Conservation (phyloP, 371 early-diverging fungal genomes). For the Mortierella sp. region DNA sequence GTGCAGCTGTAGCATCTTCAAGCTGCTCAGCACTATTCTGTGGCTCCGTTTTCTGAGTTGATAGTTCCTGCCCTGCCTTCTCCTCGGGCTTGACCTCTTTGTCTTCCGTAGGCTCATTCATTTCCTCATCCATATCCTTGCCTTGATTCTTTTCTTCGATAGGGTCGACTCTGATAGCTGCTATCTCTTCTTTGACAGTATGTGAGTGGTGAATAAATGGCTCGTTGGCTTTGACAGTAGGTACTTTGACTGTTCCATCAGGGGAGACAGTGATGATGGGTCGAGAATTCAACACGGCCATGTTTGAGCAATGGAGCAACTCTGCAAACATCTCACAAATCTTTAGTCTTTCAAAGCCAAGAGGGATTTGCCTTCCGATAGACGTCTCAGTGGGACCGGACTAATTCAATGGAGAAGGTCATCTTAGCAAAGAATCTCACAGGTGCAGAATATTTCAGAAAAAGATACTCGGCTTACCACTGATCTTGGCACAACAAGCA, state of each 20-base stretch:
- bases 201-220: conserved; percentile 11
- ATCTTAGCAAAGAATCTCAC: too few relatives aligned
- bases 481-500: conserved; percentile 71
- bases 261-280: conserved; percentile 50
- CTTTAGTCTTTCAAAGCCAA: conserved; percentile 94
- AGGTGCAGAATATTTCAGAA: neutral
- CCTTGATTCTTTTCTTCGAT: conserved; percentile 66
- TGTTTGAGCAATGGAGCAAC: conserved; percentile 88
- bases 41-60: neutral
- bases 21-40: conserved; percentile 2
- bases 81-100: neutral
- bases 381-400: conserved; percentile 70
- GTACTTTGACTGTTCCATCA: conserved; percentile 53
- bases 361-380: conserved; percentile 76
- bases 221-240: conserved; percentile 17
- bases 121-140: conserved; percentile 85
- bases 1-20: conserved; percentile 8
- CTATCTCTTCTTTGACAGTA: conserved; percentile 12
- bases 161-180: neutral
- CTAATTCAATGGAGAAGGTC: conserved; percentile 32
- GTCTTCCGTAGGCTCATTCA: conserved; percentile 4
- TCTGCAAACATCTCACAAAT: conserved; percentile 97
- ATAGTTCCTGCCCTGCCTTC: neutral
- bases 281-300: conserved; percentile 73
- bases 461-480: conserved; percentile 57